phyloP scores from a whole-genome alignment of 768 basidiomycete genomes.

The Tulasnella sp. region DNA sequence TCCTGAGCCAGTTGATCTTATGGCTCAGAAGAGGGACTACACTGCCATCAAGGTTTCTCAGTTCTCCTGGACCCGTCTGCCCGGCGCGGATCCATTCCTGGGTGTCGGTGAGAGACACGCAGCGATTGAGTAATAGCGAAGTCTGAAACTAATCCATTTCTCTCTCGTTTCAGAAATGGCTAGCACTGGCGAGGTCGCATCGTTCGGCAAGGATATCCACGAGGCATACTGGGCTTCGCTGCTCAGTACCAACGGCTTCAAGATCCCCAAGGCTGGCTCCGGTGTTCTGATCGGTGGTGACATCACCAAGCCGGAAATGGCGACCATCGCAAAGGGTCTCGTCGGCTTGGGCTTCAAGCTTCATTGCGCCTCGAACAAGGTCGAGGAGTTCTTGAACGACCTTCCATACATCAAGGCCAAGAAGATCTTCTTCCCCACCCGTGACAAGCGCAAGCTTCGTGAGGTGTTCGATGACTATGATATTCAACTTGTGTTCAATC shows the following conservation, averaged over 20 bases:
- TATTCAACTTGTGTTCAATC: constrained; percentile 89
- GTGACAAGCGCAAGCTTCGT: constrained; percentile 89
- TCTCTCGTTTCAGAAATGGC: constrained; percentile 73
- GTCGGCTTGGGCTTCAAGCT: constrained; percentile 88
- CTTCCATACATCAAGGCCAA: constrained; percentile 69
- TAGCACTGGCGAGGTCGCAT: constrained; percentile 93
- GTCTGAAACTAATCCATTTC: background rate
- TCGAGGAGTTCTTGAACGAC: constrained; percentile 71
- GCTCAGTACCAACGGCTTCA: constrained; percentile 94
- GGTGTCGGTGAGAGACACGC: constrained; percentile 61
- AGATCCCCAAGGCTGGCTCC: constrained; percentile 67
- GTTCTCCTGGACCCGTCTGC: constrained; percentile 95
- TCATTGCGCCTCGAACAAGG: constrained; percentile 68
- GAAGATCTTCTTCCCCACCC: constrained; percentile 91
- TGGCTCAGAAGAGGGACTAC: constrained; percentile 82
- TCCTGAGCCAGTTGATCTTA: constrained; percentile 83
- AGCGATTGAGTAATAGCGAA: background rate
- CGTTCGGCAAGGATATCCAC: constrained; percentile 85
- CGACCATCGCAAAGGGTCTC: constrained; percentile 64
- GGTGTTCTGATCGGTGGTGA: constrained; percentile 94
- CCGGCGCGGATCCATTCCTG: constrained; percentile 92
- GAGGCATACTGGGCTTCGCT: constrained; percentile 95
- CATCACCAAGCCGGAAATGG: constrained; percentile 76
- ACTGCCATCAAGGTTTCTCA: constrained; percentile 95
- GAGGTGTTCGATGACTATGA: constrained; percentile 92